Evolutionary conservation across 257 asterid species (phyloP).

Genomic region (Solanum medicagineum): DNA sequence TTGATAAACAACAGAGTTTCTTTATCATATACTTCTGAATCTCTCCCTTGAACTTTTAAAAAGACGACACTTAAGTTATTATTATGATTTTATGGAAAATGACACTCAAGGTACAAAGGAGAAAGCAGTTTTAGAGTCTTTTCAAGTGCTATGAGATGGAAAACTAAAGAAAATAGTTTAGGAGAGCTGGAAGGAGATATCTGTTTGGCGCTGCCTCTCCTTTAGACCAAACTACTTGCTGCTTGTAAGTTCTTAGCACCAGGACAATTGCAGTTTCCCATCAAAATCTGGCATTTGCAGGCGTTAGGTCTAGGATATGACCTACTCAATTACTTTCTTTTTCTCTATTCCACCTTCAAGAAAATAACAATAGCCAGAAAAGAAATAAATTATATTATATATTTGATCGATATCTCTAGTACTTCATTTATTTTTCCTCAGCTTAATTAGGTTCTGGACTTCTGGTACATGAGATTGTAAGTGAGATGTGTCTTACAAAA

Average conservation of each 20-base stretch:
- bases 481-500: neutral
- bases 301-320: neutral
- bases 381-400: neutral
- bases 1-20: neutral
- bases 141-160: neutral
- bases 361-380: neutral
- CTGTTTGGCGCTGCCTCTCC: neutral
- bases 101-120: neutral
- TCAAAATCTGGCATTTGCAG: neutral
- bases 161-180: neutral
- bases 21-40: neutral
- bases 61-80: neutral
- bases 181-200: neutral
- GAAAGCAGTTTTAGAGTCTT: neutral
- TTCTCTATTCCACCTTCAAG: neutral
- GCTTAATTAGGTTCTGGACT: neutral
- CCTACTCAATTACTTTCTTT: neutral
- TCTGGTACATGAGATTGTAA: neutral
- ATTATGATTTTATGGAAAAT: neutral
- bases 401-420: neutral
- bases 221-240: neutral
- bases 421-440: neutral
- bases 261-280: neutral
- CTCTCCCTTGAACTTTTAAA: neutral
- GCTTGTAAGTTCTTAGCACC: neutral